Base-by-base conservation (phyloP, 768 basidiomycete genomes). In the Cystobasidium onofrii region DNA sequence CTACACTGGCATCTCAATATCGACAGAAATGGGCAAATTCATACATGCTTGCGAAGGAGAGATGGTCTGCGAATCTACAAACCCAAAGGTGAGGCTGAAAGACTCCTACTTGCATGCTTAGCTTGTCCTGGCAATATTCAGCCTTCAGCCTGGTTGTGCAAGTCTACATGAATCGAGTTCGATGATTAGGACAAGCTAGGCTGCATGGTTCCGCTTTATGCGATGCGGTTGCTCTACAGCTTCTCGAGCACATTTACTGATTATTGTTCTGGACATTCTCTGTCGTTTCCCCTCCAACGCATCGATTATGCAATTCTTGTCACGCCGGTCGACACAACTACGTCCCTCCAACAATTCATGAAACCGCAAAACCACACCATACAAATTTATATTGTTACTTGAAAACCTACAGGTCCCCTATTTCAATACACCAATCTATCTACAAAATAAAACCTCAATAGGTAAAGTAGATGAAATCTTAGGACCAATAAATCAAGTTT, bases 381-480 rank as follows among this genome's bases (percentile, higher is more conserved):
- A 39, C 39, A 39, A 39, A 6, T 39, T 25, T 6, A 20, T 20
- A n/a, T 29, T 54, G n/a, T n/a, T n/a, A n/a, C 39, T 39, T 39
- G 39, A 39, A 23, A 41, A 27, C 27, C 10, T 54, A 10, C 70
- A 78, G 77, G 78, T 99, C 31, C 96, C 96, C 0, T 95, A 93
- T 82, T 99, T 99, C 86, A 99, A 99, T 81, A 94, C 95, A 0
- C 94, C 95, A 62, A 92, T 98, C 80, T 98, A 95, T 82, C 86
- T 98, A 65, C 88, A 91, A 84, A 96, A 97, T 82, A 98, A 96
- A 83, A 90, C 92, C 12, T 85, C 87, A 76, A 92, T 98, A 75
- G 95, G 96, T 75, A 97, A 96, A 83, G 90, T 99, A 50, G 96
- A 99, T 82, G 96, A 99, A 82, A 98, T 99, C 77, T 86, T 99